Evolutionary conservation across 371 early-diverging fungal species (phyloP), one percentile per base, ranked within the genome.

Genomic region (Mortierella sp.): DNA sequence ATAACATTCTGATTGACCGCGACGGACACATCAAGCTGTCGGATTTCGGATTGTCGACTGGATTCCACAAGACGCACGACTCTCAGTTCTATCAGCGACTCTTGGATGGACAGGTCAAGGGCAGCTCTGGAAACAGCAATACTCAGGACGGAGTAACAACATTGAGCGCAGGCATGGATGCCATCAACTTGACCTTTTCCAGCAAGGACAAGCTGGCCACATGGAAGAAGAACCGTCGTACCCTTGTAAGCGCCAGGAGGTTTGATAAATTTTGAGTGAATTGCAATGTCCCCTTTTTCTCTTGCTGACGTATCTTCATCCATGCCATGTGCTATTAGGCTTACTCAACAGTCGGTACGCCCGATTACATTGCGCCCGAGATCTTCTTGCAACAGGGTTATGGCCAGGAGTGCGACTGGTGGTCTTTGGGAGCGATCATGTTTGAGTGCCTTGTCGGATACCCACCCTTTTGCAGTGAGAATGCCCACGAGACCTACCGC

Each of bases 341-440:
- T 14, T 94, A 94, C 89, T 97, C 96, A 11, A 98, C 98, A 0
- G 99, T 98, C 0, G 99, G 99, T 11, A 99, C 99, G 1, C 98
- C 98, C 0, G 98, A 99, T 88, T 98, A 98, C 83, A 98, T 99
- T 90, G 99, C 99, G 24, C 98, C 98, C 14, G 99, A 99, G 89
- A 96, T 98, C 73, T 98, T 98, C 86, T 84, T 95, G 82, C 96
- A 96, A 71, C 93, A 95, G 72, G 98, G 99, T 1, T 99, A 99
- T 90, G 96, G 97, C 54, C 96, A 97, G 87, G 97, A 96, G 61
- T 98, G 98, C 87, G 99, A 99, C 92, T 98, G 99, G 97, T 99
- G 99, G 99, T 97, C 98, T 5, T 88, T 99, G 46, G 99, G 99
- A 21, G 98, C 99, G 5, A 98, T 99, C 85, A 97, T 99, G 96